Conservation (phyloP, 352 stramenopile species). For the Ophiocytium majus region DNA sequence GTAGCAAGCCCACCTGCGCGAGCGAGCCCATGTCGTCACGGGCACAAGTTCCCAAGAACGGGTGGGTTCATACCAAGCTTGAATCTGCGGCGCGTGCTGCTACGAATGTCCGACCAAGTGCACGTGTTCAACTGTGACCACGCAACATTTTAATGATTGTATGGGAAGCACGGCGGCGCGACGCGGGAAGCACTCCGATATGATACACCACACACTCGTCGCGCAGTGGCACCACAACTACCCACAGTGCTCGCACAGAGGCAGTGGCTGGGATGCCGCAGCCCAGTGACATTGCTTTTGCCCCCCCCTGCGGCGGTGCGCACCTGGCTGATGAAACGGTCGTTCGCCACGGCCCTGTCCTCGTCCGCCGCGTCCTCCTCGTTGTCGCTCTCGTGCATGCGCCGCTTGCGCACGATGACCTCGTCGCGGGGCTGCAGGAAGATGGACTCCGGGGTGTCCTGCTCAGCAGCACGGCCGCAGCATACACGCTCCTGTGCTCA, state of each 20-base stretch:
- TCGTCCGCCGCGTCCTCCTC: neutral
- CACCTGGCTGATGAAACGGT: neutral
- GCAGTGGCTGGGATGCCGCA: too few species aligned
- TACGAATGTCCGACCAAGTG: neutral
- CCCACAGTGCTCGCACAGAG: too few species aligned
- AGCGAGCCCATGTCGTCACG: neutral
- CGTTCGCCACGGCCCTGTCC: neutral
- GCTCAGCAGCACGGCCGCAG: neutral
- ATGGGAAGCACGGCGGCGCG: too few species aligned
- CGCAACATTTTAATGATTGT: too few species aligned
- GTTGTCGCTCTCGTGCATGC: neutral
- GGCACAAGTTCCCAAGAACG: neutral
- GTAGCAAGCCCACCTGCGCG: constrained; percentile 50
- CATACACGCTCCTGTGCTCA: neutral
- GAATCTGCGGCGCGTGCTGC: neutral
- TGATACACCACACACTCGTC: too few species aligned
- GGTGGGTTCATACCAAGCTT: neutral
- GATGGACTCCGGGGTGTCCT: constrained; percentile 53
- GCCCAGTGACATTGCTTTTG: too few species aligned
- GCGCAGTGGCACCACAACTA: too few species aligned
- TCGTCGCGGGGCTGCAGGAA: constrained; percentile 37
- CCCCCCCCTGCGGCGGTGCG: too few species aligned
- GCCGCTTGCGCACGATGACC: constrained; percentile 16
- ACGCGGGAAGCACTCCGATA: too few species aligned
- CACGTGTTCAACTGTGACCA: neutral